Percentiles rank a stretch among this genome's conserved stretches.
These are phyloP conservation scores for Cladophialophora immunda DNA, from an alignment of 2,329 filamentous ascomycete species.

Conservation along the genomic window DNA sequence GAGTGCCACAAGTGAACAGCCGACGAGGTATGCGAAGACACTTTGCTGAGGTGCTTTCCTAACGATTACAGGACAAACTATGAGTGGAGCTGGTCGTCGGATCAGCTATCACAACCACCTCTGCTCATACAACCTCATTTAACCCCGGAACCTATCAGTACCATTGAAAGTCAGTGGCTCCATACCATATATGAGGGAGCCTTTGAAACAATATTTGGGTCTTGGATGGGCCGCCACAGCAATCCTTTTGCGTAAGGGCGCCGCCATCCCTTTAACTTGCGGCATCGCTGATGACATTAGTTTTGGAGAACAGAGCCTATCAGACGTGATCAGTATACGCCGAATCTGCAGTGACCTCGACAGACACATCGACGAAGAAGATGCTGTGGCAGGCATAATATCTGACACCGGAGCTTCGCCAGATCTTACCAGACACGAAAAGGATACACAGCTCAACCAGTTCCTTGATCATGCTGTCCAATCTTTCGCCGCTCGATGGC, in stretches of 20 bases:
- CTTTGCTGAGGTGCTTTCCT: conserved; percentile 1
- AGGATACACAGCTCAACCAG: conserved; percentile 41
- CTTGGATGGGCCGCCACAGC: conserved; percentile 54
- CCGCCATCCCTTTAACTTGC: no score
- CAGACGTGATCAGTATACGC: conserved; percentile 33
- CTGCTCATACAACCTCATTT: conserved; percentile 2
- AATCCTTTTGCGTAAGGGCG: conserved; percentile 52
- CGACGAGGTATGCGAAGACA: conserved; percentile 10
- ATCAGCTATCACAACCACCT: conserved; percentile 13
- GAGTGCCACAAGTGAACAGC: conserved; percentile 19
- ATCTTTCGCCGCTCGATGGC: conserved; percentile 45
- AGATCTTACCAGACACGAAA: conserved; percentile 29
- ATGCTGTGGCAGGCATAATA: conserved; percentile 14
- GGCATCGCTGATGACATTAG: conserved; percentile 13
- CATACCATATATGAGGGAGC: conserved; percentile 47
- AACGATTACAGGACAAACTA: conserved; percentile 11
- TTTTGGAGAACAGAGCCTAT: conserved; percentile 30
- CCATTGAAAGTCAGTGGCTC: conserved; percentile 35
- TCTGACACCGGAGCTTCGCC: conserved; percentile 20
- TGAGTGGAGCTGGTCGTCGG: conserved; percentile 18
- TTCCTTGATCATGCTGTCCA: conserved; percentile 42
- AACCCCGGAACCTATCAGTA: conserved; percentile 14
- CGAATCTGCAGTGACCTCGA: conserved; percentile 34
- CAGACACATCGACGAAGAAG: conserved; percentile 47
- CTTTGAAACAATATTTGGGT: conserved; percentile 54